Percentiles rank a stretch among this genome's conserved stretches.
Conservation (phyloP, 2,329 filamentous ascomycete species). For the Helotiales sp. region DNA sequence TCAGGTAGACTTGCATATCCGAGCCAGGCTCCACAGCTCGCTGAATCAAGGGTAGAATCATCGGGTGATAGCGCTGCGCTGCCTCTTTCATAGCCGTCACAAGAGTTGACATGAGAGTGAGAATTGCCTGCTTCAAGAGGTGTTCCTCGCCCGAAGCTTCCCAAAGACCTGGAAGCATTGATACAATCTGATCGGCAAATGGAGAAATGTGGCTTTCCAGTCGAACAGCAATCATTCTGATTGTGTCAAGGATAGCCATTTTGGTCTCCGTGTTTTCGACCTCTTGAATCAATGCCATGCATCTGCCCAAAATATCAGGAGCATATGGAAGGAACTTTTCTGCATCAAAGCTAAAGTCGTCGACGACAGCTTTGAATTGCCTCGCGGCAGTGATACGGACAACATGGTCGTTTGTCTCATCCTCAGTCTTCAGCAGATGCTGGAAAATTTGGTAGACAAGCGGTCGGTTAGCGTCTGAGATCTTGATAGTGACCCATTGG, state of each 20-base stretch:
- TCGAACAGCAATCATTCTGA: slow-evolving; percentile 78
- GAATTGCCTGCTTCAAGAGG: slow-evolving; percentile 90
- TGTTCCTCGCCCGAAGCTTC: slow-evolving; percentile 78
- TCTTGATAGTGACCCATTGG: slow-evolving; percentile 84
- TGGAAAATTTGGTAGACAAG: slow-evolving; percentile 88
- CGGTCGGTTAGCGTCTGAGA: slow-evolving; percentile 69
- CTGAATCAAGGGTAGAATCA: slow-evolving; percentile 82
- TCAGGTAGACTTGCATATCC: slow-evolving; percentile 76
- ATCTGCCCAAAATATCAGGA: slow-evolving; percentile 69
- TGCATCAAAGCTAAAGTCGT: slow-evolving; percentile 82
- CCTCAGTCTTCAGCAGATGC: slow-evolving; percentile 78
- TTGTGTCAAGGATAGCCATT: slow-evolving; percentile 85
- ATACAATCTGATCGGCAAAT: slow-evolving; percentile 81
- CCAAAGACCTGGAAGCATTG: slow-evolving; percentile 82
- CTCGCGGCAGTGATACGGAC: slow-evolving; percentile 90
- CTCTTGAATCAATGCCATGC: slow-evolving; percentile 79
- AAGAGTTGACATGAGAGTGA: slow-evolving; percentile 82
- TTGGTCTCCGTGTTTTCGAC: slow-evolving; percentile 87
- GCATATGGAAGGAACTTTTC: slow-evolving; percentile 79
- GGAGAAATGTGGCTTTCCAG: slow-evolving; percentile 74
- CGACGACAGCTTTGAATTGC: slow-evolving; percentile 78
- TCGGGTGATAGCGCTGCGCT: slow-evolving; percentile 76
- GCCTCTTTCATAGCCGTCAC: slow-evolving; percentile 83
- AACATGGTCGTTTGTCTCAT: slow-evolving; percentile 85
- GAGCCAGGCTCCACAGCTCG: slow-evolving; percentile 80